Evolutionary conservation across 2,329 filamentous ascomycete genomes (phyloP), one percentile per base, ranked within the genome.

Genomic region (Cucurbitaria berberidis): DNA sequence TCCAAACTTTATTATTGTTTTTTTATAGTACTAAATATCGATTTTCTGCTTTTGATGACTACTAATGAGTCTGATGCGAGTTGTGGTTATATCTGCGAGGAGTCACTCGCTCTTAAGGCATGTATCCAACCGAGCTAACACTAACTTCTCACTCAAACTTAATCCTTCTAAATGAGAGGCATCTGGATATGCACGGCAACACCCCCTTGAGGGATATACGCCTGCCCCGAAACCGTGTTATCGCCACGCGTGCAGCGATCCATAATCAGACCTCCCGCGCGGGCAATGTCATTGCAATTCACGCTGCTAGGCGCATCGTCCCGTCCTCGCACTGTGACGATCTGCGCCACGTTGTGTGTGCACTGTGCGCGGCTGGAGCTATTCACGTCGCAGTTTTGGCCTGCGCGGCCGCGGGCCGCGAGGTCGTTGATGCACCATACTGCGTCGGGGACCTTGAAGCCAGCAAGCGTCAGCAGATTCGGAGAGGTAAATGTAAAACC

Each of bases 221-320:
- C 43, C 18, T 32, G 19, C 16, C 49, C 50, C 26, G 50, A 29
- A 3, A 53, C 53, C 13, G 45, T 57, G 6, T 50, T 45, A n/a
- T 57, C 50, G 5, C 32, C 41, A 13, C 53, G 35, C 10, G 41
- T 49, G 24, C 52, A 57, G 15, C 30, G 39, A 24, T 57, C 50
- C 53, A 57, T 57, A 5, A 57, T 43, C 11, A 53, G n/a, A 2
- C 49, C 46, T 2, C 21, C 53, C 2, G 50, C 10, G 15, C 36
- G 35, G 0, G 49, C 45, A 26, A 57, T 42, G 7, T 53, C 49
- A 5, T 57, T 53, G 30, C 49, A 53, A 5, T 52, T 55, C 29
- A 56, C 44, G 26, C 27, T 41, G 2, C 9, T 38, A 16, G 45
- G 39, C n/a, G 34, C 41, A 34, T 18, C 35, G n/a, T 13, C 30